phyloP scores from a whole-genome alignment of 192 early-diverging fungal genomes.

The Obelidium mucronatum region DNA sequence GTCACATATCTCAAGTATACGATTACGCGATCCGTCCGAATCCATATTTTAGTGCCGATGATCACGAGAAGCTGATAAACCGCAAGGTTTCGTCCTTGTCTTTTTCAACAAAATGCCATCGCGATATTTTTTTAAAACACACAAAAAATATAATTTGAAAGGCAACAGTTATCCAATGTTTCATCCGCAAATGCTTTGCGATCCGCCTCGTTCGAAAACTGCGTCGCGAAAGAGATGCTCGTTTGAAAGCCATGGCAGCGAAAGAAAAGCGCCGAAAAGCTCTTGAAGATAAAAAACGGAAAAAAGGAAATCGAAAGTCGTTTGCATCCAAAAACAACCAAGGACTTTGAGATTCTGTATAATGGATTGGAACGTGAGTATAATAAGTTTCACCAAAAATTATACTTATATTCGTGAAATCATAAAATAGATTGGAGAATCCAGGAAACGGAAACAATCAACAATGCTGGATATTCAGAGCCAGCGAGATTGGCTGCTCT shows the following conservation, averaged over 20 bases:
- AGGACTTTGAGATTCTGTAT: conserved; percentile 68
- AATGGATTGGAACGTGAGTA: conserved; percentile 64
- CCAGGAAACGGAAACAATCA: conserved; percentile 62
- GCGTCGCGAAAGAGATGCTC: conserved; percentile 40
- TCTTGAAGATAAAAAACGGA: conserved; percentile 54
- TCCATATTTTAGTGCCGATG: conserved; percentile 55
- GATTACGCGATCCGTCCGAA: conserved; percentile 48
- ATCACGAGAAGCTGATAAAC: conserved; percentile 38
- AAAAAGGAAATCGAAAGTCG: conserved; percentile 59
- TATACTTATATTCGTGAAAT: too few species aligned
- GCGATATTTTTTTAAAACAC: neutral
- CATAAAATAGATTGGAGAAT: conserved; percentile 59
- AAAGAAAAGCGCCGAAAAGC: conserved; percentile 57
- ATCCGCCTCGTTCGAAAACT: conserved; percentile 42
- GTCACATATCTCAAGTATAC: conserved; percentile 45
- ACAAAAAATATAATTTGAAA: neutral
- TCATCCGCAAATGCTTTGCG: conserved; percentile 53
- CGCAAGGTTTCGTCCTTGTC: conserved; percentile 39
- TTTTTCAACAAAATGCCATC: neutral
- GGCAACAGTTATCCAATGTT: conserved; percentile 58
- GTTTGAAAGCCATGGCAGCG: conserved; percentile 44
- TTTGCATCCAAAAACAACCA: conserved; percentile 58
- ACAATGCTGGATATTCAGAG: conserved; percentile 54
- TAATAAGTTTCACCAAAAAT: too few species aligned
- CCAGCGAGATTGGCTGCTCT: conserved; percentile 61